Conservation (phyloP, 352 stramenopile species). For the Globisporangium solare region DNA sequence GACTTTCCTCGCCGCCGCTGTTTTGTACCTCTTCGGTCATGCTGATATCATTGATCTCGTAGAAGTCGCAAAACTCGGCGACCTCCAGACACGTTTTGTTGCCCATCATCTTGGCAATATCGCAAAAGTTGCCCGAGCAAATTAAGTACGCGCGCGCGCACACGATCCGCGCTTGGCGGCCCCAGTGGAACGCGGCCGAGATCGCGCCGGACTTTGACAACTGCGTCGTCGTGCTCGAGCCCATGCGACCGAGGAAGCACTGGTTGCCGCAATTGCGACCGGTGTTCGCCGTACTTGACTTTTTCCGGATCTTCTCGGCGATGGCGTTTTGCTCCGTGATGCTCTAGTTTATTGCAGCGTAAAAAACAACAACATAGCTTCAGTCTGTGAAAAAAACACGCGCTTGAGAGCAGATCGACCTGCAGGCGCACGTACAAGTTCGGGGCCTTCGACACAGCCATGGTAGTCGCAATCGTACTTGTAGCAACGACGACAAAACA, state of each 20-base stretch:
- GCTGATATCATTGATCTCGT: constrained; percentile 59
- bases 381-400: too few species aligned
- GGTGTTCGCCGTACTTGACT: constrained; percentile 34
- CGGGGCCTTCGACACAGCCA: constrained; percentile 45
- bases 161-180: constrained; percentile 29
- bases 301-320: constrained; percentile 33
- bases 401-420: too few species aligned
- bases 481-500: constrained; percentile 80
- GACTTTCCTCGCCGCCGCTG: background rate
- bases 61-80: constrained; percentile 62
- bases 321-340: constrained; percentile 66
- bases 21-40: constrained; percentile 39
- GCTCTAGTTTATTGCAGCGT: too few species aligned
- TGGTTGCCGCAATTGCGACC: constrained; percentile 73
- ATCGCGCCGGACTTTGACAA: constrained; percentile 54
- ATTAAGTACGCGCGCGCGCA: constrained; percentile 66
- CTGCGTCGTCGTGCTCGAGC: constrained; percentile 20
- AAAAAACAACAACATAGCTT: too few species aligned
- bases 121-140: constrained; percentile 71
- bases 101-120: constrained; percentile 65
- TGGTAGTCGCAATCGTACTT: constrained; percentile 86
- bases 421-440: constrained; percentile 36
- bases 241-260: constrained; percentile 62
- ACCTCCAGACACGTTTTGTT: constrained; percentile 70
- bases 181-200: constrained; percentile 47